phyloP scores from a whole-genome alignment of 805 yeast genomes.

The Cyberlindnera nakhonratchasimensis region DNA sequence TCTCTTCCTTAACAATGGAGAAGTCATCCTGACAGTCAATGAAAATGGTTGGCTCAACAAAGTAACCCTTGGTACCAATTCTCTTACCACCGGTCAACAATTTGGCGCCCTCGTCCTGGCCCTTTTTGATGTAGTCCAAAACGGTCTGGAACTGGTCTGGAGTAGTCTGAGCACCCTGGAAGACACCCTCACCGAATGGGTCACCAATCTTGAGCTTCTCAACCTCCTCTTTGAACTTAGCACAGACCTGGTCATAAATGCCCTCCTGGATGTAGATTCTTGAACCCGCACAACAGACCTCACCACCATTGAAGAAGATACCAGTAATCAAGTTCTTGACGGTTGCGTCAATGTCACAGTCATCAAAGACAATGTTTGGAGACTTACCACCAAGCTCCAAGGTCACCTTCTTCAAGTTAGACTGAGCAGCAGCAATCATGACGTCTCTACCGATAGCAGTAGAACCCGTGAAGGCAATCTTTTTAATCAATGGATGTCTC shows the following conservation, averaged over 20 bases:
- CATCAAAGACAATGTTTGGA: conserved; percentile 61
- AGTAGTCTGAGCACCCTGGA: conserved; percentile 67
- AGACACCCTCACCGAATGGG: conserved; percentile 54
- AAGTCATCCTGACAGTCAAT: conserved; percentile 49
- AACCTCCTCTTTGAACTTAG: conserved; percentile 46
- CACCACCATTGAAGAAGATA: conserved; percentile 68
- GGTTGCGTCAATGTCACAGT: conserved; percentile 49
- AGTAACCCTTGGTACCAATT: conserved; percentile 55
- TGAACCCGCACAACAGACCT: conserved; percentile 69
- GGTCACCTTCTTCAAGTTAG: conserved; percentile 63
- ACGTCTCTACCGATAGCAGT: conserved; percentile 60
- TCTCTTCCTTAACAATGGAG: conserved; percentile 57
- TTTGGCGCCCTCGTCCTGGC: conserved; percentile 56
- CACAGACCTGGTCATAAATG: conserved; percentile 50
- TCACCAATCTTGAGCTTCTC: conserved; percentile 56
- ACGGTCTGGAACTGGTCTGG: conserved; percentile 56
- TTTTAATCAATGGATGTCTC: conserved; percentile 53
- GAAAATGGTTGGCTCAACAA: conserved; percentile 60
- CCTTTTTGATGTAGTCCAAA: conserved; percentile 52
- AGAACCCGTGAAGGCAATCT: conserved; percentile 68
- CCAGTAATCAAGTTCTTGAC: conserved; percentile 48
- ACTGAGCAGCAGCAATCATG: conserved; percentile 57
- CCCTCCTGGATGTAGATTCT: conserved; percentile 61
- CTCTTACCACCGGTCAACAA: conserved; percentile 60
- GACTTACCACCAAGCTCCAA: conserved; percentile 70